Percentiles rank a stretch among this genome's conserved stretches.
Conservation (phyloP, 2,329 filamentous ascomycete species). For the Colletotrichum trifolii region DNA sequence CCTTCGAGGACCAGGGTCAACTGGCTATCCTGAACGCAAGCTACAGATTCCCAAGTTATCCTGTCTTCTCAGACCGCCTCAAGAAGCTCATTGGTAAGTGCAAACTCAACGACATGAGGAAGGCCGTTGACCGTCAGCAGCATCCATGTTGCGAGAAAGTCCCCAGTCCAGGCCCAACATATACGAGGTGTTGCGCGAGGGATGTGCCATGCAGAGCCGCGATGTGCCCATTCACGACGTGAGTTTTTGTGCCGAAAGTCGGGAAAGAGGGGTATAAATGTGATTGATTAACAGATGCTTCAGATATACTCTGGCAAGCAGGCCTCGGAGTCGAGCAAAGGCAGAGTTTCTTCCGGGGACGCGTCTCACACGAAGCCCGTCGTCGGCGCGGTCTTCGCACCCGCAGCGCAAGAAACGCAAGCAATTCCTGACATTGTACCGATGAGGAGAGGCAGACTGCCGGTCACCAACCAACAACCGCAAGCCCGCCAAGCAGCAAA, state of each 20-base stretch:
- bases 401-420: conserved; percentile 76
- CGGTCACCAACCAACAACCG: conserved; percentile 46
- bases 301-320: conserved; percentile 78
- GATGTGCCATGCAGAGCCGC: conserved; percentile 88
- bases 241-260: conserved; percentile 48
- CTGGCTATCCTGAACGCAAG: conserved; percentile 96
- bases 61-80: conserved; percentile 87
- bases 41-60: conserved; percentile 90
- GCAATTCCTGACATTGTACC: conserved; percentile 89
- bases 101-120: conserved; percentile 18
- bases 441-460: conserved; percentile 88
- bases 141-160: conserved; percentile 89
- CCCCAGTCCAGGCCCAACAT: conserved; percentile 86
- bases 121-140: conserved; percentile 55
- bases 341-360: conserved; percentile 65
- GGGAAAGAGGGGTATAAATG: conserved; percentile 36
- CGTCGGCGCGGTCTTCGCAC: conserved; percentile 84
- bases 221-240: conserved; percentile 91
- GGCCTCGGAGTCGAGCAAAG: conserved; percentile 67
- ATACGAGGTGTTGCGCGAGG: conserved; percentile 89
- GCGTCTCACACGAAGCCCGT: conserved; percentile 66
- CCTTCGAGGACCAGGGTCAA: conserved; percentile 97
- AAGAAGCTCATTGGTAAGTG: conserved; percentile 86
- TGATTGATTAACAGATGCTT: conserved; percentile 35
- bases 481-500: conserved; percentile 62